Percentiles rank a stretch among this genome's conserved stretches.
phyloP scores from a whole-genome alignment of 2,329 filamentous ascomycete species.

The Botrytis paeoniae region DNA sequence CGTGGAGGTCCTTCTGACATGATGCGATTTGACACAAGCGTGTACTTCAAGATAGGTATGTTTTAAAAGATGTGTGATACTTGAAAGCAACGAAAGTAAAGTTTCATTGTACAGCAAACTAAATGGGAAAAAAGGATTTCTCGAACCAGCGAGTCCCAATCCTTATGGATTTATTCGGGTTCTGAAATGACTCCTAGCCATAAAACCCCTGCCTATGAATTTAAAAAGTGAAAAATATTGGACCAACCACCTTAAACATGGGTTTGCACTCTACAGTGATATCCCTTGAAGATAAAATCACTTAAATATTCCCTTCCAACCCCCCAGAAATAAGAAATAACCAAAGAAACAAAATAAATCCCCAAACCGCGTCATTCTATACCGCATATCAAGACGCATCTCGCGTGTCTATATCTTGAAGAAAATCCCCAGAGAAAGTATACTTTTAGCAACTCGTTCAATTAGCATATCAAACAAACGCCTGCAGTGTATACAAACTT shows the following conservation, averaged over 20 bases:
- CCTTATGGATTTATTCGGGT: not conserved
- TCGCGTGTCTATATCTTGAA: not conserved
- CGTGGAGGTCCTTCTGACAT: not conserved
- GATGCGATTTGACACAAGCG: not conserved
- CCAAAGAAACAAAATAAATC: too few relatives aligned
- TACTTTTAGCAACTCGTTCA: not conserved
- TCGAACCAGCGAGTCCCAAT: not conserved
- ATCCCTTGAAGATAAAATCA: too few relatives aligned
- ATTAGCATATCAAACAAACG: too few relatives aligned
- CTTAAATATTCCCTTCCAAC: too few relatives aligned
- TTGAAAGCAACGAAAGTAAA: not conserved
- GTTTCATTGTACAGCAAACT: not conserved
- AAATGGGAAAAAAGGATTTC: too few relatives aligned
- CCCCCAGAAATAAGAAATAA: too few relatives aligned
- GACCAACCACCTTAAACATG: not conserved
- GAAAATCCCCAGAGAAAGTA: accelerated
- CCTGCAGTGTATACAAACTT: not conserved
- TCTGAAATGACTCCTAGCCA: not conserved
- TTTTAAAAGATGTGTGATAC: not conserved
- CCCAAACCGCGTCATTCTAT: too few relatives aligned
- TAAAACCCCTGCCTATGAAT: not conserved
- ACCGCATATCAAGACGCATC: too few relatives aligned
- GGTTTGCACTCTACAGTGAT: not conserved
- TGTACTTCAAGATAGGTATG: not conserved
- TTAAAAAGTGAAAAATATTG: not conserved